Conservation (phyloP, 495 filamentous ascomycete genomes). For the Trichocladium uniseriatum region DNA sequence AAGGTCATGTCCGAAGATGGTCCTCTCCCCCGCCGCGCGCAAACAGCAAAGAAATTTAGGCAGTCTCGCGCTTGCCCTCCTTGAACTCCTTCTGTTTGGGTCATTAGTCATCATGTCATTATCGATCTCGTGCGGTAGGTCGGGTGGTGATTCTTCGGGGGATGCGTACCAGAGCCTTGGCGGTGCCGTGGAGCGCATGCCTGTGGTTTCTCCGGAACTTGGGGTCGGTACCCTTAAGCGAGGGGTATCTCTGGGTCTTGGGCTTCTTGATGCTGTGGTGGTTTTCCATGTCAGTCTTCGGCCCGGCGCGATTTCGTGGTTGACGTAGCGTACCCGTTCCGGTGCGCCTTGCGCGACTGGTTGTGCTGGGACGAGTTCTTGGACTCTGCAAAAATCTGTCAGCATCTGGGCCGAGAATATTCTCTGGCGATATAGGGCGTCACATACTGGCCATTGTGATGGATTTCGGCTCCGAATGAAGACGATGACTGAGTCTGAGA, state of each 20-base stretch:
- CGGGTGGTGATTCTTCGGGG: background rate
- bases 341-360: conserved; percentile 90
- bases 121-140: background rate
- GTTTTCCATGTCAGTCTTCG: conserved; percentile 10
- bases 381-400: conserved; percentile 54
- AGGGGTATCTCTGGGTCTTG: conserved; percentile 97
- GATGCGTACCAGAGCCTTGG: conserved; percentile 84
- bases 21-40: conserved; percentile 9
- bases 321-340: conserved; percentile 71
- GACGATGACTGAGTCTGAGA: conserved; percentile 20
- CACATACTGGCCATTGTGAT: conserved; percentile 45
- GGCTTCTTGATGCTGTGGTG: conserved; percentile 93
- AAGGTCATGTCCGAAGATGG: conserved; percentile 25
- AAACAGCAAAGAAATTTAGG: conserved; percentile 48
- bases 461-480: conserved; percentile 27
- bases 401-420: conserved; percentile 9
- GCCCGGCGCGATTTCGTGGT: conserved; percentile 4
- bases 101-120: too few relatives aligned
- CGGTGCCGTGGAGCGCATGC: conserved; percentile 97
- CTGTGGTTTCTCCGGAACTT: conserved; percentile 99
- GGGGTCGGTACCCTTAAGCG: conserved; percentile 95
- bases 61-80: conserved; percentile 89
- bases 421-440: background rate
- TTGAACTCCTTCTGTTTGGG: conserved; percentile 86
- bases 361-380: conserved; percentile 99